Conservation (phyloP, 1,284 basidiomycete species). For the Sporisorium exsertum region DNA sequence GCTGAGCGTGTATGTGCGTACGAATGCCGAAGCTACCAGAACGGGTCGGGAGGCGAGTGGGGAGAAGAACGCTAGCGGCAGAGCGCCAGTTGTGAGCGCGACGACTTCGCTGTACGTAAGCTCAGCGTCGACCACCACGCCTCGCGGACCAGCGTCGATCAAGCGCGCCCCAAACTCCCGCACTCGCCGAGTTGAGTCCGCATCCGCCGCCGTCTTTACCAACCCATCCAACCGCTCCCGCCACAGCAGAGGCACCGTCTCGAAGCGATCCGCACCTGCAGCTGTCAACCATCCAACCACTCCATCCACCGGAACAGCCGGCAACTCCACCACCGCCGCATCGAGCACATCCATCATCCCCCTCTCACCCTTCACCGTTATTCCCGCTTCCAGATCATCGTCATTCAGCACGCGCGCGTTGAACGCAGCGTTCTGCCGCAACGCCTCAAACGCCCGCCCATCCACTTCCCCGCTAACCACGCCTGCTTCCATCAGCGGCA, state of each 20-base stretch:
- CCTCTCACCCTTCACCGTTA: slow-evolving; percentile 3
- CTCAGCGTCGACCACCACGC: neutral
- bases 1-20: slow-evolving; percentile 6
- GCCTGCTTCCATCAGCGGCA: slow-evolving; percentile 22
- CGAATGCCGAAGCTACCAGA: slow-evolving; percentile 14
- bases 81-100: slow-evolving; percentile 1
- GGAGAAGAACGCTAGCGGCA: slow-evolving; percentile 29
- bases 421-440: slow-evolving; percentile 33
- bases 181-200: slow-evolving; percentile 5
- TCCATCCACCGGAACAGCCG: slow-evolving; percentile 19
- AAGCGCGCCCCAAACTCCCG: slow-evolving; percentile 4
- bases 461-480: slow-evolving; percentile 29
- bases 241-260: slow-evolving; percentile 7
- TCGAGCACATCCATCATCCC: slow-evolving; percentile 11
- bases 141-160: neutral
- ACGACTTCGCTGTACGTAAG: slow-evolving; percentile 1
- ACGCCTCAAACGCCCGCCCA: slow-evolving; percentile 18
- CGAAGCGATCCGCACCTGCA: neutral
- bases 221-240: neutral
- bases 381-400: slow-evolving; percentile 39
- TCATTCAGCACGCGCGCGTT: slow-evolving; percentile 48
- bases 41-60: slow-evolving; percentile 1
- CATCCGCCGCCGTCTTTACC: neutral
- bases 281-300: slow-evolving; percentile 18
- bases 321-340: slow-evolving; percentile 9